Evolutionary conservation across 768 basidiomycete genomes (phyloP).

Genomic region (Naganishia vishniacii): DNA sequence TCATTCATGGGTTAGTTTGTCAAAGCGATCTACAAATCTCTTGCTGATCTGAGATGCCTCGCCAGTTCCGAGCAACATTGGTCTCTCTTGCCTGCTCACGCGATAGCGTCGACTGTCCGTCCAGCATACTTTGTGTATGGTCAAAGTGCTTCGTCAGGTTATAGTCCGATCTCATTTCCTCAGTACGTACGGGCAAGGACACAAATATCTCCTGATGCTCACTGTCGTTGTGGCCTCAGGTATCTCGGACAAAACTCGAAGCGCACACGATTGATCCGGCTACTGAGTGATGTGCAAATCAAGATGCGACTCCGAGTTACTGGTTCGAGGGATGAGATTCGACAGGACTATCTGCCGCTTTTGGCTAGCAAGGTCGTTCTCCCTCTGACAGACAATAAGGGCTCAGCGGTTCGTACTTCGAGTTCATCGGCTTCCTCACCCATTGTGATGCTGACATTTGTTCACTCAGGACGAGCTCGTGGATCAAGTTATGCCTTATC

Average conservation of each 20-base stretch:
- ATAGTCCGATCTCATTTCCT: conserved; percentile 68
- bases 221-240: conserved; percentile 50
- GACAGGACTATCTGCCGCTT: conserved; percentile 86
- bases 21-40: background rate
- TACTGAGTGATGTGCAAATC: conserved; percentile 83
- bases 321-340: conserved; percentile 79
- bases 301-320: conserved; percentile 92
- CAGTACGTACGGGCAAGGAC: conserved; percentile 56
- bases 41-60: background rate
- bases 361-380: conserved; percentile 72
- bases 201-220: background rate
- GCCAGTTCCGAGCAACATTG: conserved; percentile 86
- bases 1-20: conserved; percentile 75
- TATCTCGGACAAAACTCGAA: conserved; percentile 99
- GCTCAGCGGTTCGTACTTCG: conserved; percentile 58
- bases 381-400: conserved; percentile 64
- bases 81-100: conserved; percentile 89
- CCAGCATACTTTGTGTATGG: conserved; percentile 84
- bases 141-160: conserved; percentile 57
- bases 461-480: conserved; percentile 60
- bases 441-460: conserved; percentile 1
- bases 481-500: conserved; percentile 71
- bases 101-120: conserved; percentile 78
- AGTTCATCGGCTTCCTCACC: too few species aligned
- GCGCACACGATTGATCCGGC: conserved; percentile 69